These are phyloP conservation scores for Rutstroemia sp. DNA, from an alignment of 2,329 filamentous ascomycete genomes.

Conservation along the genomic window DNA sequence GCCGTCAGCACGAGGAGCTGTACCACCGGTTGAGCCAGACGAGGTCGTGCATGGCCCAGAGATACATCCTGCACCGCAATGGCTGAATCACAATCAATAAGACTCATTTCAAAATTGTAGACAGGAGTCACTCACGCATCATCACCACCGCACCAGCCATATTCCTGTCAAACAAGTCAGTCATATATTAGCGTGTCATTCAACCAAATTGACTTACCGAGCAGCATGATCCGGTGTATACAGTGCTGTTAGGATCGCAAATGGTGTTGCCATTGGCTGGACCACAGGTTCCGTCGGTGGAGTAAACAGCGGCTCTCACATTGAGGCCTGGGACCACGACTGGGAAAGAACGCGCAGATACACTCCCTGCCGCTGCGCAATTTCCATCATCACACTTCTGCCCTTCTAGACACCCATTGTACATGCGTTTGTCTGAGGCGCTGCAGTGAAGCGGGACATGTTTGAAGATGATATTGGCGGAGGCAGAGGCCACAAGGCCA, in stretches of 20 bases:
- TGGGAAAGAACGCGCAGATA: neutral
- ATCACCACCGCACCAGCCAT: slow-evolving; percentile 37
- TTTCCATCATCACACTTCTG: slow-evolving; percentile 20
- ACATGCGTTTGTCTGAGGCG: slow-evolving; percentile 20
- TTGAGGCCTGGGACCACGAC: slow-evolving; percentile 6
- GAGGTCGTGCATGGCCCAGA: slow-evolving; percentile 31
- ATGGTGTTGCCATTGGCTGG: slow-evolving; percentile 22
- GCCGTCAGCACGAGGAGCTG: slow-evolving; percentile 21
- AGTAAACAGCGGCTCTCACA: slow-evolving; percentile 34
- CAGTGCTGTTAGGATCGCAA: slow-evolving; percentile 37
- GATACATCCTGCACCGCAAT: slow-evolving; percentile 33
- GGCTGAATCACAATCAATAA: slow-evolving; percentile 14
- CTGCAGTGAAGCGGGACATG: slow-evolving; percentile 39
- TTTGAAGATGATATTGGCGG: slow-evolving; percentile 42
- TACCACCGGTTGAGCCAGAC: slow-evolving; percentile 1
- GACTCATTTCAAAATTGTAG: neutral
- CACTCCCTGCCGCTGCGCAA: slow-evolving; percentile 16
- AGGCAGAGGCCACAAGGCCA: slow-evolving; percentile 30
- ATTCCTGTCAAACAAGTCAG: slow-evolving; percentile 17
- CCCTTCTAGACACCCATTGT: slow-evolving; percentile 28
- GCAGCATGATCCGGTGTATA: slow-evolving; percentile 39
- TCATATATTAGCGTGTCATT: neutral
- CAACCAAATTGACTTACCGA: slow-evolving; percentile 24
- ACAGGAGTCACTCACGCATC: slow-evolving; percentile 20
- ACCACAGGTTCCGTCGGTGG: slow-evolving; percentile 32